Conservation (phyloP, 2,329 filamentous ascomycete species). For the Penicillium italicum region DNA sequence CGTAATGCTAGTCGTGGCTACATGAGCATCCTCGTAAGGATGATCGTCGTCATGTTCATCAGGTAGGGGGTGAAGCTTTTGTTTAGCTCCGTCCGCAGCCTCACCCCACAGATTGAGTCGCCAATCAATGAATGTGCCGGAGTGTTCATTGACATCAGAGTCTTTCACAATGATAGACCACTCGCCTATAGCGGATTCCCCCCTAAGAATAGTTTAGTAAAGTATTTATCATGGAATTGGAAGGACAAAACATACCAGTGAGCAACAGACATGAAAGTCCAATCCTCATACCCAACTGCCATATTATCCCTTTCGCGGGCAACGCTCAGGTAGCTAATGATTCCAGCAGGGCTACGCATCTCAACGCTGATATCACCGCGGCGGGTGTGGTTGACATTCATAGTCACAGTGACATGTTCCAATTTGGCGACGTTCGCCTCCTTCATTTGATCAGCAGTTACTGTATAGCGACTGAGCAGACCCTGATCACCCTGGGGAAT, state of each 20-base stretch:
- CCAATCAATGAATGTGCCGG: slow-evolving; percentile 84
- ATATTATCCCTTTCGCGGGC: slow-evolving; percentile 67
- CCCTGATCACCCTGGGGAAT: slow-evolving; percentile 85
- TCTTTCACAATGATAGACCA: slow-evolving; percentile 94
- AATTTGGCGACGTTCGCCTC: slow-evolving; percentile 78
- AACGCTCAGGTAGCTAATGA: slow-evolving; percentile 79
- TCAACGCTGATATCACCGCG: slow-evolving; percentile 93
- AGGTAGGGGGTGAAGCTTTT: slow-evolving; percentile 74
- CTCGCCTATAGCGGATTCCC: slow-evolving; percentile 78
- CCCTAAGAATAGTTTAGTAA: slow-evolving; percentile 56
- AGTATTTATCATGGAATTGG: background rate
- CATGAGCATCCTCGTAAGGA: slow-evolving; percentile 62
- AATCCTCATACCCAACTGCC: slow-evolving; percentile 74
- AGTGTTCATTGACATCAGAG: slow-evolving; percentile 69
- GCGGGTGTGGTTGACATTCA: slow-evolving; percentile 86
- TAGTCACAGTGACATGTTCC: slow-evolving; percentile 95
- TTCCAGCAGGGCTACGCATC: slow-evolving; percentile 74
- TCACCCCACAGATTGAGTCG: slow-evolving; percentile 93
- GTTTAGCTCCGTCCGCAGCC: slow-evolving; percentile 69
- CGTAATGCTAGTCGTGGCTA: slow-evolving; percentile 61
- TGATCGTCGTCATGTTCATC: slow-evolving; percentile 78
- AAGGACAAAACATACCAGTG: slow-evolving; percentile 67
- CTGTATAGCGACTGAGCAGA: slow-evolving; percentile 72
- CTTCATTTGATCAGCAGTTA: slow-evolving; percentile 76
- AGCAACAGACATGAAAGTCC: slow-evolving; percentile 98